Evolutionary conservation across 306 rosid genomes (phyloP).

Genomic region (Cucurbita pepo): DNA sequence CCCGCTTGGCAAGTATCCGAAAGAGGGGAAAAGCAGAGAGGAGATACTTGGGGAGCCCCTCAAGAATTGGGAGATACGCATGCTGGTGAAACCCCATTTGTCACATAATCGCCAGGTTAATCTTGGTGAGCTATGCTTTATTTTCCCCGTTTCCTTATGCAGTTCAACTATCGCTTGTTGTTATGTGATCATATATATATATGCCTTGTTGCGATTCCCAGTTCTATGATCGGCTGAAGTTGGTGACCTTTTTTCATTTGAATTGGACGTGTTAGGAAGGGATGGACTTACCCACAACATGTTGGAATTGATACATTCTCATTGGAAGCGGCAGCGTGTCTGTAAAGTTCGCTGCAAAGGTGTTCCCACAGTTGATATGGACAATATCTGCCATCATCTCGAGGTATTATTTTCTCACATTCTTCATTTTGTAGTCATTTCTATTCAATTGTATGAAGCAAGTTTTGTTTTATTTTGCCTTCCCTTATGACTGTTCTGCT

Average conservation of each 20-base stretch:
- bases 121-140: conserved; percentile 41
- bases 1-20: conserved; percentile 31
- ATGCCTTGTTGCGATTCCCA: not conserved
- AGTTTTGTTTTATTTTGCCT: no score
- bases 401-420: conserved; percentile 36
- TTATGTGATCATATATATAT: not conserved
- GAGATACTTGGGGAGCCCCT: conserved; percentile 82
- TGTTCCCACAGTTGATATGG: conserved; percentile 92
- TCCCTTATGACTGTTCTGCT: not conserved
- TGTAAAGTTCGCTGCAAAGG: conserved; percentile 89
- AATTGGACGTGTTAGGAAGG: conserved; percentile 49
- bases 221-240: conserved; percentile 4
- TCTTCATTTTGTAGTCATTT: not conserved
- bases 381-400: conserved; percentile 58
- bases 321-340: conserved; percentile 64
- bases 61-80: conserved; percentile 58
- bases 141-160: not conserved
- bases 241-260: conserved; percentile 8
- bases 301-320: conserved; percentile 92
- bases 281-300: conserved; percentile 92
- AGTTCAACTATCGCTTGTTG: not conserved
- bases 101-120: conserved; percentile 75
- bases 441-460: not conserved
- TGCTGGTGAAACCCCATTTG: conserved; percentile 46
- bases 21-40: conserved; percentile 39